Evolutionary conservation across 2,329 filamentous ascomycete genomes (phyloP), one percentile per base, ranked within the genome.

Genomic region (Hirsutella minnesotensis): DNA sequence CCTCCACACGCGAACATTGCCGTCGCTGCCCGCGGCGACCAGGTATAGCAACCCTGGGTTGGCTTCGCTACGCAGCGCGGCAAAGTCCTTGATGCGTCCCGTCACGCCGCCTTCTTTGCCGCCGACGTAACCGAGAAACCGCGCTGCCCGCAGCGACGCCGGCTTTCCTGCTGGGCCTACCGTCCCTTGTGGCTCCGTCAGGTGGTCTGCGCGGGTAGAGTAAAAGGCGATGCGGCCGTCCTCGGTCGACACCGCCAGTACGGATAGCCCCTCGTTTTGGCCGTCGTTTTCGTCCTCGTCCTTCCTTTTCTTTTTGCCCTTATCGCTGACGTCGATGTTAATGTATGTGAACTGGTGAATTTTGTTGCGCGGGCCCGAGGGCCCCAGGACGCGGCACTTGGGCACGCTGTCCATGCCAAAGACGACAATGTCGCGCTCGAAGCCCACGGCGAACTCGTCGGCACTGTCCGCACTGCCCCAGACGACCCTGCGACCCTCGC

Each of bases 331-430:
- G 15, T 79, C 74, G 18, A 74, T 56, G 24, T 70, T 59, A 29
- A 95, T 55, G 59, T 95, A 95, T 44, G 69, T 68, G 49, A 95
- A 71, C 55, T 90, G 78, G 57, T 95, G 89, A 20, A 96, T 67
- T 67, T 95, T 96, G 16, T 80, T 88, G 51, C 70, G 69, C 1
- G 79, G 24, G 7, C 24, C 75, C 34, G 73, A 67, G 5, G 39
- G 18, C 13, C 27, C 16, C 39, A 21, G 29, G 15, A 92, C 70
- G 51, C 79, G 77, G 58, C 84, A 90, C 56, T 77, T 84, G 3
- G 87, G 83, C 48, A 79, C 81, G 47, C 86, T 92, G 58, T 95
- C 86, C 69, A 92, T 85, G 47, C 86, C 87, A 57, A 92, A 96
- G 0, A 94, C 77, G 24, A 92, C 72, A 7, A 83, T 75, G 38